Percentiles rank a stretch among this genome's conserved stretches.
These are phyloP conservation scores for Termitomyces sp. DNA, from an alignment of 768 basidiomycete genomes.

Conservation along the genomic window DNA sequence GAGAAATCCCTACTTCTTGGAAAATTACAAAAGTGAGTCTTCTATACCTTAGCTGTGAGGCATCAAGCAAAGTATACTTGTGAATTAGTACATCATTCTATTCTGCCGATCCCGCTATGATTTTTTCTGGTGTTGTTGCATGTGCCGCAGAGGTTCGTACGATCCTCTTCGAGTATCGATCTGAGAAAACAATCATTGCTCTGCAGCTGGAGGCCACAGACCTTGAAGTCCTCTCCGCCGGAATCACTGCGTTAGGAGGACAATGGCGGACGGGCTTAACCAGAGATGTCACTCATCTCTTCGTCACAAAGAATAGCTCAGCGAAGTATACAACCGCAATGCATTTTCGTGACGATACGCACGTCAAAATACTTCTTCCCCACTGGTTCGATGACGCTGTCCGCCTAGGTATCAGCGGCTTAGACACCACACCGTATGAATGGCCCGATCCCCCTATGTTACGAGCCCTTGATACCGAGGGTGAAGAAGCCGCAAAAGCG, in stretches of 20 bases:
- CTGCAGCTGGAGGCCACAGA: slow-evolving; percentile 56
- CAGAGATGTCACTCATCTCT: slow-evolving; percentile 83
- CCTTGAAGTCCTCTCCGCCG: slow-evolving; percentile 65
- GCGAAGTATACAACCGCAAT: slow-evolving; percentile 48
- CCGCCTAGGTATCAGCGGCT: slow-evolving; percentile 42
- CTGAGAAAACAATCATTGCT: background rate
- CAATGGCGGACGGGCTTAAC: slow-evolving; percentile 76
- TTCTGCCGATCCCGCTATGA: slow-evolving; percentile 69
- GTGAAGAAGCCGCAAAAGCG: slow-evolving; percentile 8
- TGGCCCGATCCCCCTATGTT: slow-evolving; percentile 69
- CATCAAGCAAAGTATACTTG: background rate
- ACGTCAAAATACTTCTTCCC: slow-evolving; percentile 70
- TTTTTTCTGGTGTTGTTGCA: slow-evolving; percentile 81
- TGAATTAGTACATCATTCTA: slow-evolving; percentile 47
- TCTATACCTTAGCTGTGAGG: background rate
- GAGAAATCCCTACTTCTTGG: slow-evolving; percentile 57
- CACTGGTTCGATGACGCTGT: slow-evolving; percentile 90
- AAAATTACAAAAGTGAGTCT: slow-evolving; percentile 48
- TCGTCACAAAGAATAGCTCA: slow-evolving; percentile 49
- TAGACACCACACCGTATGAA: slow-evolving; percentile 53
- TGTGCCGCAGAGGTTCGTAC: slow-evolving; percentile 58
- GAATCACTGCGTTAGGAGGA: slow-evolving; percentile 72
- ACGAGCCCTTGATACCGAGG: slow-evolving; percentile 20
- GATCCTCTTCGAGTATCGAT: background rate
- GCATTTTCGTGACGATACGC: slow-evolving; percentile 51